Evolutionary conservation across 1,284 basidiomycete species (phyloP).

Genomic region (Puccinia sorghi): DNA sequence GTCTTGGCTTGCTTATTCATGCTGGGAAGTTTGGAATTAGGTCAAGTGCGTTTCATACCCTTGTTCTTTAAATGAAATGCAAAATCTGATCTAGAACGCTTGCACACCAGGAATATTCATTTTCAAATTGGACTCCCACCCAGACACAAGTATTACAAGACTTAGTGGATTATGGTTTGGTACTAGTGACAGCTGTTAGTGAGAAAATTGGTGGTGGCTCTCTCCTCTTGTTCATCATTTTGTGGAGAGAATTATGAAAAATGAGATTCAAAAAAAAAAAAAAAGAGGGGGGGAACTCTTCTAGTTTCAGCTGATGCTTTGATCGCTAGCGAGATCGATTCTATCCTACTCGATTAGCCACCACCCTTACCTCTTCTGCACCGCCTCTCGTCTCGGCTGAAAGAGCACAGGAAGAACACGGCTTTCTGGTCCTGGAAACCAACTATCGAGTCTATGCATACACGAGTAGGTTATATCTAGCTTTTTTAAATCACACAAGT

Average conservation of each 20-base stretch:
- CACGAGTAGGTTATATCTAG: conserved; percentile 67
- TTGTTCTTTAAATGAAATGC: not conserved
- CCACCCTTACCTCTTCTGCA: conserved; percentile 80
- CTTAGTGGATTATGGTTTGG: conserved; percentile 88
- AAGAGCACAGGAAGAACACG: conserved; percentile 67
- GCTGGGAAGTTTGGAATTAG: conserved; percentile 89
- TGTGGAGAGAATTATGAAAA: no score
- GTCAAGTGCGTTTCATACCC: conserved; percentile 64
- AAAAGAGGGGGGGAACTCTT: conserved; percentile 12
- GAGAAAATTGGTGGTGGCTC: not conserved
- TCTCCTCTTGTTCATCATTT: no score
- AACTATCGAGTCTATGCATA: conserved; percentile 99
- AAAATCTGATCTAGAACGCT: conserved; percentile 6
- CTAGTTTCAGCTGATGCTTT: conserved; percentile 27
- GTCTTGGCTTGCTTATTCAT: conserved; percentile 93
- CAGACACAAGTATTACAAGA: conserved; percentile 87
- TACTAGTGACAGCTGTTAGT: conserved; percentile 64
- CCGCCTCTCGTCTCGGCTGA: conserved; percentile 66
- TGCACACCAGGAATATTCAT: conserved; percentile 75
- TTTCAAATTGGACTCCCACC: conserved; percentile 74
- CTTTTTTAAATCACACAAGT: not conserved
- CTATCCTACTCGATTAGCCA: conserved; percentile 93
- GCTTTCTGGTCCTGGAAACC: conserved; percentile 95
- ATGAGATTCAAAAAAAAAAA: no score
- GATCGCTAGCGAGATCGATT: conserved; percentile 67